Percentiles rank a stretch among this genome's conserved stretches.
These are phyloP conservation scores for Skeletonema potamos DNA, from an alignment of 108 stramenopile genomes.

Conservation along the genomic window DNA sequence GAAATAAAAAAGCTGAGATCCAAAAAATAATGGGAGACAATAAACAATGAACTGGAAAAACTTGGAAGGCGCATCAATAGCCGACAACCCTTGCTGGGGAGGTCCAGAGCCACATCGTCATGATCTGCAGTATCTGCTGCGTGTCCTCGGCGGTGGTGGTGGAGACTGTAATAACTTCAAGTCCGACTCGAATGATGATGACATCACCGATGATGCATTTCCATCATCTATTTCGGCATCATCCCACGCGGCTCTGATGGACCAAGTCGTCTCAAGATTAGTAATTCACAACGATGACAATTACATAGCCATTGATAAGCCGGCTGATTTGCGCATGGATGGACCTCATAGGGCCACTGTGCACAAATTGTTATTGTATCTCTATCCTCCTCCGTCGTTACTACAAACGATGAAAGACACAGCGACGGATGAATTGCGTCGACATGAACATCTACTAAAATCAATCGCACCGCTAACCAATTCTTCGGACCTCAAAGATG, in stretches of 20 bases:
- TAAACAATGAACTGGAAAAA: background rate
- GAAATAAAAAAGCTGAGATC: too few species aligned
- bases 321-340: constrained; percentile 89
- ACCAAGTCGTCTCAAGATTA: constrained; percentile 5
- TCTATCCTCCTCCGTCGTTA: constrained; percentile 73
- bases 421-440: constrained; percentile 5
- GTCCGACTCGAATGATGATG: background rate
- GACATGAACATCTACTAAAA: constrained; percentile 26
- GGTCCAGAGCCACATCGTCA: constrained; percentile 40
- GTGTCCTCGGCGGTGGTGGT: constrained; percentile 17
- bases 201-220: background rate
- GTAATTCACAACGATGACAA: constrained; percentile 63
- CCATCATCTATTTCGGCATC: background rate
- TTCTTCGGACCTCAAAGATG: constrained; percentile 62
- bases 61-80: background rate
- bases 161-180: background rate
- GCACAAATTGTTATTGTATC: constrained; percentile 74
- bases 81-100: constrained; percentile 84
- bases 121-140: constrained; percentile 55
- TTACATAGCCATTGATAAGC: constrained; percentile 81
- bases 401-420: background rate
- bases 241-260: constrained; percentile 7
- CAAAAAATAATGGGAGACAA: too few species aligned
- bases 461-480: constrained; percentile 37
- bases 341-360: constrained; percentile 71